phyloP scores from a whole-genome alignment of 176 grass and related monocot genomes.

The Carex myosuroides region DNA sequence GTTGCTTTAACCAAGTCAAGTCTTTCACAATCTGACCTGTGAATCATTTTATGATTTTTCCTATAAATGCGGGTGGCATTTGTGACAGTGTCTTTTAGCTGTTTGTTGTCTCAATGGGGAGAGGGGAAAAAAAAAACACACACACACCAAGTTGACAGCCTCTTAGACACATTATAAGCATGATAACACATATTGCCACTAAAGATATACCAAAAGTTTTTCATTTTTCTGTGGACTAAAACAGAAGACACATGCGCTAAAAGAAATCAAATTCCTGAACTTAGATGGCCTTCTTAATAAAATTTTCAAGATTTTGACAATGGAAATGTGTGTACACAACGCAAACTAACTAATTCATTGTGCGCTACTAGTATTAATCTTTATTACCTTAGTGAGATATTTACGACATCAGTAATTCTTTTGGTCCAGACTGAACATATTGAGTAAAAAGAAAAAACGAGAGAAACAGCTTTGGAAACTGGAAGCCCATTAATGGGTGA shows the following conservation, averaged over 20 bases:
- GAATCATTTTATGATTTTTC: slow-evolving; percentile 23
- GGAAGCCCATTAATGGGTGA: background rate
- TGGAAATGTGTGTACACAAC: background rate
- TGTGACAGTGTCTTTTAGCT: slow-evolving; percentile 24
- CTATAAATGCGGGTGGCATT: slow-evolving; percentile 22
- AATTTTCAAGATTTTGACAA: background rate
- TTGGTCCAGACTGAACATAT: background rate
- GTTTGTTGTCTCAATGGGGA: slow-evolving; percentile 4
- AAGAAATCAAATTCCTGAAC: background rate
- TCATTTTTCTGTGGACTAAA: background rate
- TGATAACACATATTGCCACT: background rate
- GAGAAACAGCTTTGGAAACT: background rate
- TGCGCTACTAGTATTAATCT: background rate
- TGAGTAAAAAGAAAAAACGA: background rate
- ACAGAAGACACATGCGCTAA: background rate
- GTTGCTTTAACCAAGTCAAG: slow-evolving; percentile 22
- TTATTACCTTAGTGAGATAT: background rate
- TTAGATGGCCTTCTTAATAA: background rate
- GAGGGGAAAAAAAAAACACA: background rate
- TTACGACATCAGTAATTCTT: background rate
- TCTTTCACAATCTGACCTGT: slow-evolving; percentile 27
- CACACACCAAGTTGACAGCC: background rate
- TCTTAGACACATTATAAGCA: background rate
- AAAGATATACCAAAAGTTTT: background rate
- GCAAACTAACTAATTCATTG: background rate